Conservation (phyloP, 2,329 filamentous ascomycete species). For the Hymenoscyphus infarciens region DNA sequence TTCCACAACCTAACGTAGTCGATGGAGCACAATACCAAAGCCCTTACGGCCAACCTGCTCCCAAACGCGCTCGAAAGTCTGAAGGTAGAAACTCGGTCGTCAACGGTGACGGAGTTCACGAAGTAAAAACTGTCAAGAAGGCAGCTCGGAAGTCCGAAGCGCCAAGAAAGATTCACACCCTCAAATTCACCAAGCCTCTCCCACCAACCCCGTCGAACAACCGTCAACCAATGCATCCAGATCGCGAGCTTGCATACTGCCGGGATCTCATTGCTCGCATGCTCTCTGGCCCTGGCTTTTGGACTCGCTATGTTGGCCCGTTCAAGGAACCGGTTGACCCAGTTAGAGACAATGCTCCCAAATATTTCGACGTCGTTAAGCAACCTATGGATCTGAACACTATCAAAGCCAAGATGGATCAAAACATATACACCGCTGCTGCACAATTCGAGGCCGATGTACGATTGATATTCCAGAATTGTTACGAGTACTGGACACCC, state of each 20-base stretch:
- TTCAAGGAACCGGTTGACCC: slow-evolving; percentile 60
- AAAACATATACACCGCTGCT: slow-evolving; percentile 47
- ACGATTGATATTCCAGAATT: slow-evolving; percentile 60
- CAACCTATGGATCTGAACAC: slow-evolving; percentile 60
- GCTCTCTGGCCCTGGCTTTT: slow-evolving; percentile 61
- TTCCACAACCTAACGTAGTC: slow-evolving; percentile 47
- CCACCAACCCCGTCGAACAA: slow-evolving; percentile 6
- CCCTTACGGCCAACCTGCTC: slow-evolving; percentile 33
- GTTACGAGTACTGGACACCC: slow-evolving; percentile 60
- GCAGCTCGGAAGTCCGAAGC: slow-evolving; percentile 25
- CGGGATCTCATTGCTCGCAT: slow-evolving; percentile 55
- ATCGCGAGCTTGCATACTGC: slow-evolving; percentile 55
- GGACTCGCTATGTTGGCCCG: slow-evolving; percentile 61
- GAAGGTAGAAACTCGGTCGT: slow-evolving; percentile 6
- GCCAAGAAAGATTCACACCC: slow-evolving; percentile 3
- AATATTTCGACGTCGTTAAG: slow-evolving; percentile 59
- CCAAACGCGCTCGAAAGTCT: slow-evolving; percentile 29
- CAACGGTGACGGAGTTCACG: slow-evolving; percentile 22
- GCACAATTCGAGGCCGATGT: slow-evolving; percentile 56
- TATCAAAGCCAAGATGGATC: slow-evolving; percentile 58
- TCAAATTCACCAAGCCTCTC: not conserved
- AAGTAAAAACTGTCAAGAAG: slow-evolving; percentile 29
- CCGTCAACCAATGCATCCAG: slow-evolving; percentile 13
- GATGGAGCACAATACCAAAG: slow-evolving; percentile 22
- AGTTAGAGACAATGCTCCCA: slow-evolving; percentile 52